phyloP scores from a whole-genome alignment of 2,329 filamentous ascomycete genomes.

The Colletotrichum eleusines region DNA sequence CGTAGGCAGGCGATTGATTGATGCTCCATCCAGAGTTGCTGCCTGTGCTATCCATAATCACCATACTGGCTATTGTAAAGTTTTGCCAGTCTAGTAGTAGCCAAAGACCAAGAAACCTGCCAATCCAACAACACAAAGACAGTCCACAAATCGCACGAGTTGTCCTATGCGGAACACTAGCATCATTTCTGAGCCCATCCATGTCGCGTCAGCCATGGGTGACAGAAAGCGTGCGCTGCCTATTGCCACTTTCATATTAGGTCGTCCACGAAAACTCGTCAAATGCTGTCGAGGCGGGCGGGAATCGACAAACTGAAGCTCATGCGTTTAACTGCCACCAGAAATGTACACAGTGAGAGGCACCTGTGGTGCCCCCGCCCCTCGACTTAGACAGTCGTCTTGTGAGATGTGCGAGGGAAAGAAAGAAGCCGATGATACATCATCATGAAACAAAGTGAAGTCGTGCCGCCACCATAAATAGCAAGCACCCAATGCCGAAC shows the following conservation, averaged over 20 bases:
- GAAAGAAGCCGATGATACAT: conserved; percentile 23
- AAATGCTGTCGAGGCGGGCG: neutral
- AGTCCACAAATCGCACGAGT: neutral
- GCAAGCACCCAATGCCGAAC: conserved; percentile 40
- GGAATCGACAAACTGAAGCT: neutral
- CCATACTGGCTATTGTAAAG: neutral
- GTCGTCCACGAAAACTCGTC: neutral
- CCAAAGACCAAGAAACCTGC: conserved; percentile 5
- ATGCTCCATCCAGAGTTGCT: conserved; percentile 9
- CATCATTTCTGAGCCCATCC: neutral
- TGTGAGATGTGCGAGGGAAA: neutral
- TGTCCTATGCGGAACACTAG: neutral
- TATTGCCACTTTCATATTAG: neutral
- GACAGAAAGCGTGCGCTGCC: neutral
- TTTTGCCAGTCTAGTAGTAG: conserved; percentile 3
- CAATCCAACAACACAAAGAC: neutral
- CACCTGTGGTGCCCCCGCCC: neutral
- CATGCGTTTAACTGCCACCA: neutral
- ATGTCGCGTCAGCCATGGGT: neutral
- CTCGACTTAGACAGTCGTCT: neutral
- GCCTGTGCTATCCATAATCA: neutral
- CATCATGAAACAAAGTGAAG: conserved; percentile 25
- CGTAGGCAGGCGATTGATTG: neutral
- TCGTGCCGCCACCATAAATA: conserved; percentile 35
- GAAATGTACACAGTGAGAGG: neutral